Evolutionary conservation across 1,284 basidiomycete species (phyloP), one percentile per base, ranked within the genome.

Genomic region (Pseudozyma sp.): DNA sequence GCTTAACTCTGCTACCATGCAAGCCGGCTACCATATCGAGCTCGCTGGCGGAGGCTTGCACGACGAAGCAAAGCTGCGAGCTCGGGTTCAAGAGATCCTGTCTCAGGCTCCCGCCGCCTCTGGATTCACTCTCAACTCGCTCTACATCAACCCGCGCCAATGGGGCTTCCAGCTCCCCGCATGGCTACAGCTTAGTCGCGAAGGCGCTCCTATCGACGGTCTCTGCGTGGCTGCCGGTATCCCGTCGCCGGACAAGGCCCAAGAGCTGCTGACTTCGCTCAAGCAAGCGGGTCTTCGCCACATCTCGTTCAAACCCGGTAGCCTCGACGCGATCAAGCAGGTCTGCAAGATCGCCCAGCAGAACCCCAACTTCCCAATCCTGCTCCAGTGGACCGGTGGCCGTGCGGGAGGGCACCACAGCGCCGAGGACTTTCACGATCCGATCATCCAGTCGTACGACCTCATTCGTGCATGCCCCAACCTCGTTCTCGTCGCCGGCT

Each of bases 331-430:
- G 72, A 95, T 99, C 87, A 31, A 47, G 7, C 30, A 31, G 30
- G 45, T 47, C 30, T 31, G 30, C 30, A 33, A 31, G 14, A 99
- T 98, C 80, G 96, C 97, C 30, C 89, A 92, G 46, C 89, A 93
- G 68, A 94, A 97, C 86, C 93, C 95, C 46, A 91, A 94, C 86
- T 98, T 93, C 89, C 94, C 95, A 14, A 91, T 99, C 86, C 94
- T 99, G 85, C 87, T 97, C 75, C 96, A 98, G 84, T 98, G 96
- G 96, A 99, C 96, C 49, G 97, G 96, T 83, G 96, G 96, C 54
- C 94, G 97, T 80, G 97, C 95, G n/a, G 96, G 96, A 79, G 96
- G 96, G 65, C 96, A 99, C 82, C 96, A 98, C 87, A 95, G 93
- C 8, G 97, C 91, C 85, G 97, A 99, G 86, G 97, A 99, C 85